Evolutionary conservation across 495 filamentous ascomycete species (phyloP).

Genomic region (Hypoxylon lenormandii): DNA sequence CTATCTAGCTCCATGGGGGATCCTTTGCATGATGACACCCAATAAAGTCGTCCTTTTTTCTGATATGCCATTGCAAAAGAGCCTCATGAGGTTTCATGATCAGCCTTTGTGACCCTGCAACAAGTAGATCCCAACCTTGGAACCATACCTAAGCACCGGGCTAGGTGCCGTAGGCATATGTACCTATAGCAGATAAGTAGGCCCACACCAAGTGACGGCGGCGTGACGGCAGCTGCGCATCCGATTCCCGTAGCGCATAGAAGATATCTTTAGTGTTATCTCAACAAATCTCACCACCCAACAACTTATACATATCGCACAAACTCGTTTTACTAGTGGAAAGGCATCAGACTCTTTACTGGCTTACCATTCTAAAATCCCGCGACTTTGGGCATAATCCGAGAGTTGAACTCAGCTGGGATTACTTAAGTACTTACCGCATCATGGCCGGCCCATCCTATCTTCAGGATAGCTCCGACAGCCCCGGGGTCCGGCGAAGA

Average conservation of each 20-base stretch:
- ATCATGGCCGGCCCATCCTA: conserved; percentile 36
- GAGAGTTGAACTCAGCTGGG: background rate
- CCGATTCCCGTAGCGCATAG: background rate
- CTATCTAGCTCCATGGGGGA: conserved; percentile 28
- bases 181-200: background rate
- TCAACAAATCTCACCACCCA: conserved; percentile 1
- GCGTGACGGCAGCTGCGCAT: conserved; percentile 6
- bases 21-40: conserved; percentile 27
- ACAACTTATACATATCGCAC: background rate
- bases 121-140: background rate
- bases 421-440: background rate
- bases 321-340: too few relatives aligned
- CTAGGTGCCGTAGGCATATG: background rate
- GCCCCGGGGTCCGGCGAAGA: conserved; percentile 36
- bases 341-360: too few relatives aligned
- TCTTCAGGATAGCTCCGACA: conserved; percentile 1
- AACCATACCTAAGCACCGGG: too few relatives aligned
- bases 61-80: conserved; percentile 14
- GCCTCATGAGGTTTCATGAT: background rate
- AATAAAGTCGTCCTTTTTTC: conserved; percentile 28
- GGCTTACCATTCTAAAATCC: too few relatives aligned
- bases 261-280: background rate
- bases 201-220: conserved; percentile 2
- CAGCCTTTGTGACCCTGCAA: conserved; percentile 2
- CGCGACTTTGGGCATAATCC: too few relatives aligned